Conservation (phyloP, 768 basidiomycete genomes). For the Termitomyces sp. region DNA sequence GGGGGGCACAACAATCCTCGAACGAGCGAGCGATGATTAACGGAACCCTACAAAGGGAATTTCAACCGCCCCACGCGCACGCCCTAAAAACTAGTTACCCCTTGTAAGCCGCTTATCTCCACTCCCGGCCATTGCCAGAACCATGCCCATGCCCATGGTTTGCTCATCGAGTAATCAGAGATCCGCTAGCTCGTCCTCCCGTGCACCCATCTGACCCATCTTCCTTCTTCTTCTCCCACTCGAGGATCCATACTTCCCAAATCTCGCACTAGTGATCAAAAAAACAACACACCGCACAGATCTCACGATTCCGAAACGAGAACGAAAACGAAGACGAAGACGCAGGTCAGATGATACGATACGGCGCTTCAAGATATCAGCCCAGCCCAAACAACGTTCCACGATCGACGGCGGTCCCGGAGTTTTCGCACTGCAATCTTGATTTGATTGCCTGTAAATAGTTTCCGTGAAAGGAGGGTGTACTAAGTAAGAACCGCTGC, state of each 20-base stretch:
- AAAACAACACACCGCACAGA: neutral
- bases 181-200: neutral
- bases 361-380: neutral
- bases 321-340: too few relatives aligned
- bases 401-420: constrained; percentile 4
- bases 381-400: too few relatives aligned
- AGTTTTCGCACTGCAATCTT: constrained; percentile 1
- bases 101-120: constrained; percentile 2
- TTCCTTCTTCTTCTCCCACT: neutral
- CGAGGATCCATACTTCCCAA: neutral
- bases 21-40: neutral
- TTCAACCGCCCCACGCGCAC: too few relatives aligned
- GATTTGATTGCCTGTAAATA: neutral
- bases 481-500: neutral
- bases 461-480: neutral
- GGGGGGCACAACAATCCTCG: neutral
- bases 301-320: too few relatives aligned
- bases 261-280: neutral
- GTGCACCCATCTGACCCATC: neutral
- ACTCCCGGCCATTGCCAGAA: neutral
- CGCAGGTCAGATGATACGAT: neutral
- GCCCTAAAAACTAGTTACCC: too few relatives aligned
- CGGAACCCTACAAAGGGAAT: neutral
- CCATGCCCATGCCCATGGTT: too few relatives aligned
- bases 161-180: neutral